These are phyloP conservation scores for Chlamydomonas sphaeroides DNA, from an alignment of 139 green algal species.

Conservation along the genomic window DNA sequence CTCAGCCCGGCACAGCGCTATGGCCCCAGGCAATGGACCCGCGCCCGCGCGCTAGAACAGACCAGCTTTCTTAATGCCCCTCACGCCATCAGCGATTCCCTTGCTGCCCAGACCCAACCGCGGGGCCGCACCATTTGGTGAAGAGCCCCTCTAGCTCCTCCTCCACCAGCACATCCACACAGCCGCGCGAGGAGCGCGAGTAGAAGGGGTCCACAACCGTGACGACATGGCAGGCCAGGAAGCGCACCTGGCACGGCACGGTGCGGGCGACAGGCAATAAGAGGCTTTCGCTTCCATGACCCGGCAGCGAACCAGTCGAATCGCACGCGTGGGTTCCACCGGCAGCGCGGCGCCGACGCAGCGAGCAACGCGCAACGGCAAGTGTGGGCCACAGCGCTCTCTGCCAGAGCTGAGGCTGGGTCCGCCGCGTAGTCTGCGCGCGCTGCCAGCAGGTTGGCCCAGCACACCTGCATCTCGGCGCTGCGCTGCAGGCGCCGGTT, in stretches of 20 bases:
- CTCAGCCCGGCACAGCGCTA: too few species aligned
- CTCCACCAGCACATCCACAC: conserved; percentile 44
- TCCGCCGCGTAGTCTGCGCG: too few species aligned
- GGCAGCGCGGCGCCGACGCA: too few species aligned
- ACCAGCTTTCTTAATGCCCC: not conserved
- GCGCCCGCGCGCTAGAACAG: too few species aligned
- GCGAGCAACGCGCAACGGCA: too few species aligned
- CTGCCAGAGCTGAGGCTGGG: too few species aligned
- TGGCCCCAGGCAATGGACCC: not conserved
- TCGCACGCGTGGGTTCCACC: too few species aligned
- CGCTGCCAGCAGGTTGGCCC: too few species aligned
- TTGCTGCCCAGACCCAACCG: not conserved
- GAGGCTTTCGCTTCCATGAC: too few species aligned
- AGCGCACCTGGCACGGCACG: conserved; percentile 38
- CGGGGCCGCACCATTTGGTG: conserved; percentile 45
- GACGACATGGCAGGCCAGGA: conserved; percentile 51
- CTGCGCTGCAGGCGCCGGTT: conserved; percentile 24
- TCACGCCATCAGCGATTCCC: not conserved
- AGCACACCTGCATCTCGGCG: conserved; percentile 12
- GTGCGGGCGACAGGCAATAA: too few species aligned
- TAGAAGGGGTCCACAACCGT: conserved; percentile 11
- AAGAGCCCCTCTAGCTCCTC: conserved; percentile 55
- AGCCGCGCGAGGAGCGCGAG: not conserved
- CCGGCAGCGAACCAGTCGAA: too few species aligned
- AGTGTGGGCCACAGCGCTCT: too few species aligned